These are phyloP conservation scores for Pseudozyma sp. DNA, from an alignment of 1,284 basidiomycete genomes.

Conservation along the genomic window DNA sequence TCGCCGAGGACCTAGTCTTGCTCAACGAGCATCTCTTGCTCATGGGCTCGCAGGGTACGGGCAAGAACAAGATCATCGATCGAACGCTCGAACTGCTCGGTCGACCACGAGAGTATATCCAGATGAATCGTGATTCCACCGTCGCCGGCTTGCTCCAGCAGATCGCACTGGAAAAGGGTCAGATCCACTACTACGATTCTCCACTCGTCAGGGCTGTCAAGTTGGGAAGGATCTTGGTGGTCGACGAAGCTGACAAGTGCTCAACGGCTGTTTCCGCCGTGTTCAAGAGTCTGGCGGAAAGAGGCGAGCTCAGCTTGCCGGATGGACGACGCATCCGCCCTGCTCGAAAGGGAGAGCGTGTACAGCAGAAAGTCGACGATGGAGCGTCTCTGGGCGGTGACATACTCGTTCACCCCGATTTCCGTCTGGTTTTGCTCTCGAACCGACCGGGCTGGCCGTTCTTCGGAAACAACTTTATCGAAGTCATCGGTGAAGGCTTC, in stretches of 20 bases:
- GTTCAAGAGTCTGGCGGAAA: constrained; percentile 67
- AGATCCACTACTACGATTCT: constrained; percentile 66
- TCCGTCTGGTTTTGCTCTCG: constrained; percentile 69
- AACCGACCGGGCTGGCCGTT: constrained; percentile 69
- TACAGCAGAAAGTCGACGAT: neutral
- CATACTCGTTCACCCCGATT: constrained; percentile 66
- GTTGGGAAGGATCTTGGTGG: constrained; percentile 67
- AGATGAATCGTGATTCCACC: constrained; percentile 68
- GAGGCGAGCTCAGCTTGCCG: constrained; percentile 68
- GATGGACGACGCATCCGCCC: constrained; percentile 67
- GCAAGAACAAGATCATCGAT: constrained; percentile 70
- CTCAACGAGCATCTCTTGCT: constrained; percentile 68
- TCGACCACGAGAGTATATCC: constrained; percentile 69
- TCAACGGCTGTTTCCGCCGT: constrained; percentile 68
- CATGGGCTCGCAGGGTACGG: constrained; percentile 69
- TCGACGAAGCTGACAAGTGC: constrained; percentile 70
- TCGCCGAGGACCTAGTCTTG: constrained; percentile 67
- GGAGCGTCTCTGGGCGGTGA: constrained; percentile 22
- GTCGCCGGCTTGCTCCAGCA: constrained; percentile 65
- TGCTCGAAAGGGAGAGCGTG: constrained; percentile 6
- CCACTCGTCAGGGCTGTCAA: constrained; percentile 68
- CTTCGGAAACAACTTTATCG: constrained; percentile 67
- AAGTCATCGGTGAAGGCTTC: constrained; percentile 69
- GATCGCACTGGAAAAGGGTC: constrained; percentile 65
- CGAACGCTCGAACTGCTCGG: constrained; percentile 67